Percentiles rank a stretch among this genome's conserved stretches.
These are phyloP conservation scores for Leptoxyphium fumago DNA, from an alignment of 2,329 filamentous ascomycete species.

Conservation along the genomic window DNA sequence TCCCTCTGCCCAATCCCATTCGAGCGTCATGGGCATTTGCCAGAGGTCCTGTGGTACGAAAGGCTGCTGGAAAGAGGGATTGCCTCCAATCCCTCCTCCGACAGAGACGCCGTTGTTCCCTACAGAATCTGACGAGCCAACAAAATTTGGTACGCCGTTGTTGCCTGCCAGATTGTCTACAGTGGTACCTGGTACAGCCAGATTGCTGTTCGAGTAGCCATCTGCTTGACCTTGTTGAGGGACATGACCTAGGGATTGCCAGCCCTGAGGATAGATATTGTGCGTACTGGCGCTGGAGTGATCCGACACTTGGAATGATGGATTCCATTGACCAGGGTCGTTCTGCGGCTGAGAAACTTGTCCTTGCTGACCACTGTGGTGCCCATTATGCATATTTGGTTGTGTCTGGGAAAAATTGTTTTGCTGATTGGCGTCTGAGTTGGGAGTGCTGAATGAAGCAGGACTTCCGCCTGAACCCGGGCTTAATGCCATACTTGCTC, in stretches of 20 bases:
- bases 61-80: slow-evolving; percentile 56
- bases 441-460: slow-evolving; percentile 9
- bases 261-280: neutral
- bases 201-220: neutral
- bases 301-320: slow-evolving; percentile 1
- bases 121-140: neutral
- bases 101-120: neutral
- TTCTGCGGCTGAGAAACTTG: neutral
- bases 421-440: neutral
- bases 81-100: slow-evolving; percentile 1
- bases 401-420: slow-evolving; percentile 7
- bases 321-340: slow-evolving; percentile 3
- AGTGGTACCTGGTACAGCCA: neutral
- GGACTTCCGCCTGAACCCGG: slow-evolving; percentile 12
- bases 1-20: slow-evolving; percentile 62
- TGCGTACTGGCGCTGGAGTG: neutral
- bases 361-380: slow-evolving; percentile 1
- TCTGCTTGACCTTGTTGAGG: neutral
- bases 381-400: neutral
- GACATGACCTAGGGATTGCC: neutral
- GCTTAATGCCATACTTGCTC: slow-evolving; percentile 11
- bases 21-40: slow-evolving; percentile 88
- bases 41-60: slow-evolving; percentile 88
- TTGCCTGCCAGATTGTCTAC: neutral
- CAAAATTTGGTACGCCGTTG: slow-evolving; percentile 4